Evolutionary conservation across 2,329 filamentous ascomycete genomes (phyloP), one percentile per base, ranked within the genome.

Genomic region (Talaromyces atroroseus): DNA sequence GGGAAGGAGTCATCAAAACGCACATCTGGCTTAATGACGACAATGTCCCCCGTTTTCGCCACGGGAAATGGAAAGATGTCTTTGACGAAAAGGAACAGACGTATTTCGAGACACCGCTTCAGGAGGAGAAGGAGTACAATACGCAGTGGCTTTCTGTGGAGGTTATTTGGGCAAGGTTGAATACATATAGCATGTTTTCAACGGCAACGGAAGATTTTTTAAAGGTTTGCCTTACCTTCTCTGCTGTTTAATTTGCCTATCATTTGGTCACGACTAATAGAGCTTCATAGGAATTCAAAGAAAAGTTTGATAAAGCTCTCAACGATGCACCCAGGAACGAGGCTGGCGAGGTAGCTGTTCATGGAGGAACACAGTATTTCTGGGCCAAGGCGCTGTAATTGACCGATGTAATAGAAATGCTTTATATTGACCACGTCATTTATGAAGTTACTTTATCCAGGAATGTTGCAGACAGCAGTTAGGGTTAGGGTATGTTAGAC

Each of bases 111-210:
- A 74, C 85, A 36, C 85, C 86, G 0, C 71, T 89, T 6, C 80
- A 79, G 10, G 80, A 86, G 65, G 75, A 82, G 29, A 74, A 70
- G 29, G 74, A 83, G 48, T 72, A 76, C 48, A 87, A 84, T 76
- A 81, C 79, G 21, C 78, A 82, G 1, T 82, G 79, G 77, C 67
- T 88, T 57, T 74, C 69, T 26, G 78, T 80, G 57, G 80, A 88
- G 50, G 79, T 76, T 54, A 71, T 89, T 49, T 88, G 85, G 82
- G 77, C 80, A 53, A 78, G 88, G 36, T 78, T 86, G 58, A 76
- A 76, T 49, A 90, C 87, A 12, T 71, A 90, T 57, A 88, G 85
- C 64, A 86, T 89, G 66, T 80, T 90, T 59, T 80, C 83, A 3
- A 76, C 85, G 52, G 70, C 88, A 12, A 68, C 74, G 51, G 71